Base-by-base conservation (phyloP, 2,329 filamentous ascomycete genomes). In the Verticillium zaregamsianum region DNA sequence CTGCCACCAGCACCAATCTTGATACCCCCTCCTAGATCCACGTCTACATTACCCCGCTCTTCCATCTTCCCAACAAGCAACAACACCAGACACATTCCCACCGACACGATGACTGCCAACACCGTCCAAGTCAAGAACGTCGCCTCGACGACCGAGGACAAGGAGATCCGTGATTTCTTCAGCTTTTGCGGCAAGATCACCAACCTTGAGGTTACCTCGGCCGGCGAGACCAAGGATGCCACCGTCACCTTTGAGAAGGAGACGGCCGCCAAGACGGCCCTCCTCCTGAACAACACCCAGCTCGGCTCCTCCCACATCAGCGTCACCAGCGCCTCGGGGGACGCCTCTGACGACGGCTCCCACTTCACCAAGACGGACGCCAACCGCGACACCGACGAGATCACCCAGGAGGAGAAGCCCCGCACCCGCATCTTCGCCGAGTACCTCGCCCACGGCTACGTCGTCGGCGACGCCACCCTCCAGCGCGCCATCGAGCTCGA, bases 201-300 rank as follows among this genome's bases (percentile, higher is more conserved):
- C 68, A 85, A 86, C 69, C 84, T 99, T 75, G 88, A 92, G 63
- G 85, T 97, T 71, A 91, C 87, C 32, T 78, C 88, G 39, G 78
- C 77, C 76, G 86, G 86, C 71, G 84, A 89, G 67, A 82, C 85
- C 68, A 92, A 97, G 79, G 88, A 88, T 58, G 95, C 95, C 62
- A 91, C 89, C n/a, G 93, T 99, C 66, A 93, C 88, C 59, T 99
- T 99, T 73, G 95, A 98, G 79, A 97, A 97, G 82, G 89, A 94
- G 75, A 96, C 94, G 15, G 95, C 95, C 58, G 93, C 94, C 63
- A 97, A 97, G 83, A 99, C 95, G 25, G 95, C 95, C 31, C 90
- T 97, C 49, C 90, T 99, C 63, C 89, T 99, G 66, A 94, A 98
- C 80, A 96, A 97, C 83, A 99, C 95, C 59, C 91, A 96, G 78